Base-by-base conservation (phyloP, 495 filamentous ascomycete species). In the Geoglossum glabrum region DNA sequence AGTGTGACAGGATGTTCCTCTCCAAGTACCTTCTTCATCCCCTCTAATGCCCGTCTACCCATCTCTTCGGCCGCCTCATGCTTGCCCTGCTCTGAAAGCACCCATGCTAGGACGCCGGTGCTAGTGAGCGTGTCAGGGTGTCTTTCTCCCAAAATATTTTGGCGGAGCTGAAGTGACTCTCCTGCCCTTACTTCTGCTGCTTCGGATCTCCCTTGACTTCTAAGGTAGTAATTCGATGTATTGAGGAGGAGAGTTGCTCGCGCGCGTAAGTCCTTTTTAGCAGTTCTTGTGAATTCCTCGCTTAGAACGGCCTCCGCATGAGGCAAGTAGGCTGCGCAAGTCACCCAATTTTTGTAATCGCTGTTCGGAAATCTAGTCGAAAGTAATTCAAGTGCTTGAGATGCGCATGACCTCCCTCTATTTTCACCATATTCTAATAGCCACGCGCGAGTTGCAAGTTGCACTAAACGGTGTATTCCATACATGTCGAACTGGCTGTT, bases 381-480 rank as follows among this genome's bases (percentile, higher is more conserved):
- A 17, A 73, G 49, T 17, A 63, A 43, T n/a, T 67, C 17, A n/a
- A 73, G 43, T 15, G 67, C 67, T 40, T 68, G 55, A 8, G 64
- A 57, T 34, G 63, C 63, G n/a, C n/a, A n/a, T n/a, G n/a, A n/a
- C 61, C 70, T 72, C 2, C 54, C 26, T 10, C 56, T 52, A 31
- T 50, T 60, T 28, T 63, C 47, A 23, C 45, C 57, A 33, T 70
- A 58, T 3, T 58, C 56, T 15, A 61, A 56, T 0, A 76, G 64
- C 74, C 71, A 76, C 47, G 66, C 73, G 31, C 64, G 69, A 1
- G 66, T 69, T 9, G 68, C 66, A 8, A 76, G 34, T 54, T 75
- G 72, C 21, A 76, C 70, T 10, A 76, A 61, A 26, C 70, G 63
- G 64, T 76, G 72, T 56, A 76, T 62, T 19, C 67, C 61, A 10